These are phyloP conservation scores for Eimeria acervulina DNA, from an alignment of 169 alveolate species.

Conservation along the genomic window DNA sequence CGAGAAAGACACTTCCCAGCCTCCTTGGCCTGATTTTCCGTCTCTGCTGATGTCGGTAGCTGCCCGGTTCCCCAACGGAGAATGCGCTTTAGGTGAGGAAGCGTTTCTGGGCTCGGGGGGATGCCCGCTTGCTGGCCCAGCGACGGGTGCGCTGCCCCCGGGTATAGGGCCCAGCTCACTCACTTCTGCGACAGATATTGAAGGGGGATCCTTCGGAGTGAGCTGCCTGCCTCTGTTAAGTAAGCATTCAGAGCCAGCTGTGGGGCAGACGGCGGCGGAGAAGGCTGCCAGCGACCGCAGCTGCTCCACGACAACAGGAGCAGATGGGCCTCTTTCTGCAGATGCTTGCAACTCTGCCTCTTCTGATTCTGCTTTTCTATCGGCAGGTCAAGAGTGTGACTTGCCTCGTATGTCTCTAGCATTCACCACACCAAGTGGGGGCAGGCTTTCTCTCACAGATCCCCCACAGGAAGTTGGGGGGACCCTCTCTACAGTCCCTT, in stretches of 20 bases:
- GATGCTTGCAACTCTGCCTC: conserved; percentile 44
- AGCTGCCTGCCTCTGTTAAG: conserved; percentile 43
- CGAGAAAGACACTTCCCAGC: conserved; percentile 54
- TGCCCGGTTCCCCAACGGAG: conserved; percentile 45
- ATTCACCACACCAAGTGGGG: conserved; percentile 41
- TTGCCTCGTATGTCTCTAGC: conserved; percentile 53
- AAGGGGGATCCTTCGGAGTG: conserved; percentile 28
- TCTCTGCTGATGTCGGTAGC: conserved; percentile 69
- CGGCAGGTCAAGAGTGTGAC: conserved; percentile 24
- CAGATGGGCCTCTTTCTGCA: conserved; percentile 65
- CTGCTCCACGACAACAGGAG: conserved; percentile 60
- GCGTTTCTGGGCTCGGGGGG: conserved; percentile 63
- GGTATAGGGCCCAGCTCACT: conserved; percentile 40
- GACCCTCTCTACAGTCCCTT: background rate
- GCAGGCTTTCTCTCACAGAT: conserved; percentile 20
- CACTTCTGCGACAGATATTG: conserved; percentile 24
- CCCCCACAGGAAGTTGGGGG: conserved; percentile 16
- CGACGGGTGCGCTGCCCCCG: conserved; percentile 19
- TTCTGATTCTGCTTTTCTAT: conserved; percentile 35
- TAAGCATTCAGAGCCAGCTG: conserved; percentile 47
- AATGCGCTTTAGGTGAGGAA: conserved; percentile 65
- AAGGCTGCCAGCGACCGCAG: conserved; percentile 71
- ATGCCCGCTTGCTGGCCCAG: conserved; percentile 41
- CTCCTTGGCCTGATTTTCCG: conserved; percentile 39
- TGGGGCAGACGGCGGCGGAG: conserved; percentile 49